Percentiles rank a stretch among this genome's conserved stretches.
Evolutionary conservation across 768 basidiomycete species (phyloP).

Genomic region (Boletus speciosus): DNA sequence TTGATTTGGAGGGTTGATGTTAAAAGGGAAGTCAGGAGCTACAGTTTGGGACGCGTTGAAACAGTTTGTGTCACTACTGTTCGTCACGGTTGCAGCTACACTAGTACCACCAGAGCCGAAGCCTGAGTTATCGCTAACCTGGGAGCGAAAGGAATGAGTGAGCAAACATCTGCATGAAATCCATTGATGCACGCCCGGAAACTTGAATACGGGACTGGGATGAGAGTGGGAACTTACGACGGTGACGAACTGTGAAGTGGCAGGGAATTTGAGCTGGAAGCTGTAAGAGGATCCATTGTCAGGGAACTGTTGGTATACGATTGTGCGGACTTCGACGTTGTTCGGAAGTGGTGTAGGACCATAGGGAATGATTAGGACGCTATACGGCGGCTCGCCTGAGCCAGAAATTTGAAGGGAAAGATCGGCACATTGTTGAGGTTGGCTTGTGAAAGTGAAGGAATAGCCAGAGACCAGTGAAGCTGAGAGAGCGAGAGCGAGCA

Average conservation of each 20-base stretch:
- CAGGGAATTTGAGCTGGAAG: slow-evolving; percentile 63
- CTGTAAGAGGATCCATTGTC: slow-evolving; percentile 37
- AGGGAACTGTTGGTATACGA: slow-evolving; percentile 53
- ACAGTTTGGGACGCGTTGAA: slow-evolving; percentile 50
- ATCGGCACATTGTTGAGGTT: slow-evolving; percentile 65
- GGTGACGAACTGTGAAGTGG: slow-evolving; percentile 68
- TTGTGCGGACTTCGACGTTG: slow-evolving; percentile 59
- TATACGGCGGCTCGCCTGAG: slow-evolving; percentile 64
- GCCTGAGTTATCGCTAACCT: slow-evolving; percentile 58
- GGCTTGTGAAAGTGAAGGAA: slow-evolving; percentile 40
- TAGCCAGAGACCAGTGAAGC: slow-evolving; percentile 35
- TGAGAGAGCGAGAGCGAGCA: slow-evolving; percentile 16
- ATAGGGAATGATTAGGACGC: slow-evolving; percentile 61
- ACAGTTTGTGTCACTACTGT: slow-evolving; percentile 54
- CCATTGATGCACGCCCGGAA: not conserved
- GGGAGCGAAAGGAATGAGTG: not conserved
- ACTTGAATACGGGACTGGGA: not conserved
- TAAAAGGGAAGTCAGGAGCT: slow-evolving; percentile 54
- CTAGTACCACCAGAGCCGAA: slow-evolving; percentile 79
- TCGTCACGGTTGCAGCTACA: slow-evolving; percentile 52
- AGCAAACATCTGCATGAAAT: not conserved
- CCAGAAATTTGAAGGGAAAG: slow-evolving; percentile 59
- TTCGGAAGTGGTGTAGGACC: slow-evolving; percentile 60
- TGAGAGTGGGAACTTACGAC: slow-evolving; percentile 50
- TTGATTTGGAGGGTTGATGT: slow-evolving; percentile 57